Percentiles rank a stretch among this genome's conserved stretches.
Conservation (phyloP, 1,139 yeast genomes). For the Zygosaccharomyces pseudobailii region DNA sequence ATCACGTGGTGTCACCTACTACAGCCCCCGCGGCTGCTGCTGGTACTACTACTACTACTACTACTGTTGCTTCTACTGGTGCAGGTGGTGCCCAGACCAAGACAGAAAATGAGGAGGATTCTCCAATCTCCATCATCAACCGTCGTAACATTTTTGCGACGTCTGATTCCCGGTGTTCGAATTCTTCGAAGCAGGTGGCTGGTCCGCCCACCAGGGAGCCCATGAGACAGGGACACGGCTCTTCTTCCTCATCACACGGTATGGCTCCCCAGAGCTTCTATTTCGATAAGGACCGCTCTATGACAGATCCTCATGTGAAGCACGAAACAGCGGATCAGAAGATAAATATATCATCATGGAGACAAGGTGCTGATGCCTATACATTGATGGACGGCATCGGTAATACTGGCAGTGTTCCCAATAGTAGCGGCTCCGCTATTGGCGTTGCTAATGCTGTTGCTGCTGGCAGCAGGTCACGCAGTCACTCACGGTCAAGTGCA, state of each 20-base stretch:
- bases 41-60: not conserved
- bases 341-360: constrained; percentile 27
- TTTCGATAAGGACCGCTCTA: constrained; percentile 20
- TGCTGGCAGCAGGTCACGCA: constrained; percentile 2
- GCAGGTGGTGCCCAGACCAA: not conserved
- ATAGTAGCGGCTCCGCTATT: not conserved
- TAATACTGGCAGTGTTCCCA: not conserved
- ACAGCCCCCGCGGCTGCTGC: not conserved
- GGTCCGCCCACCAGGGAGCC: constrained; percentile 8
- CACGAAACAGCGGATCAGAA: constrained; percentile 16
- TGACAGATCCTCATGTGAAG: constrained; percentile 24
- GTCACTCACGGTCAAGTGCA: constrained; percentile 1
- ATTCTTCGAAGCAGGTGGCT: constrained; percentile 11
- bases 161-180: constrained; percentile 15
- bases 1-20: constrained; percentile 10
- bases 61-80: not conserved
- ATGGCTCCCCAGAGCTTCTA: constrained; percentile 25
- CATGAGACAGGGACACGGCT: not conserved
- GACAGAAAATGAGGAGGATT: constrained; percentile 9
- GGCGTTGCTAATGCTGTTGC: constrained; percentile 10
- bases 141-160: constrained; percentile 18
- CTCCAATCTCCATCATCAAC: constrained; percentile 17
- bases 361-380: constrained; percentile 21
- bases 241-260: constrained; percentile 9
- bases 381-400: constrained; percentile 15